Base-by-base conservation (phyloP, 1,284 basidiomycete species). In the Ceraceosorus bombacis region DNA sequence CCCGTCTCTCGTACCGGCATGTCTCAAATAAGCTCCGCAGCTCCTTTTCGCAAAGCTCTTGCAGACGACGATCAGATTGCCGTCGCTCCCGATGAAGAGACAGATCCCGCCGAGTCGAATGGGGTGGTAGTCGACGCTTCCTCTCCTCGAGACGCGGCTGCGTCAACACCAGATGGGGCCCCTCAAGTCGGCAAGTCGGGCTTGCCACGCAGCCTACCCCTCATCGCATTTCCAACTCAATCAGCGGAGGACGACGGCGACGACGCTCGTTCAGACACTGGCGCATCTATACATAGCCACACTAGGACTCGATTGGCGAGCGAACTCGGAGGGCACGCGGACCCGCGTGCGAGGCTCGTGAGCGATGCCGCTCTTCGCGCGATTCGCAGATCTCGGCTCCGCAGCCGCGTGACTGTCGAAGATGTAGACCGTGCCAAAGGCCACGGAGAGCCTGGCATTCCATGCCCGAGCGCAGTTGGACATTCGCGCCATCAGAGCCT, bases 291-390 rank as follows among this genome's bases (percentile, higher is more conserved):
- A 46, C 15, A 10, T 46, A 10, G 10, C 43, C 9, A 55, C 38
- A 15, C 54, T 12, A 13, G 54, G 10, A 41, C 39, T 17, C 9
- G 54, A n/a, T 36, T 55, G 39, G 40, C 41, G n/a, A 55, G 54
- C 39, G 54, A 55, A 13, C 27, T 27, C 27, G 27, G 27, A 27
- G 27, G 27, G 3, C 27, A 27, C 27, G 27, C 27, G 27, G 61
- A 62, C 36, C 15, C 27, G 5, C 38, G 58, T 13, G 39, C 58
- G 27, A 51, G 59, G 12, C 41, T 60, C 8, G 61, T 62, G 13
- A 60, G 61, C 38, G 61, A 62, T 39, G 61, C 61, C 9, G 61
- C 61, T 8, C 37, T 62, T 39, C 59, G 61, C 8, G 58, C 58
- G n/a, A 43, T 53, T n/a, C 52, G 61, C 17, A 27, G 52, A 10